phyloP scores from a whole-genome alignment of 2,329 filamentous ascomycete genomes.

The Nannizziopsis barbatae region DNA sequence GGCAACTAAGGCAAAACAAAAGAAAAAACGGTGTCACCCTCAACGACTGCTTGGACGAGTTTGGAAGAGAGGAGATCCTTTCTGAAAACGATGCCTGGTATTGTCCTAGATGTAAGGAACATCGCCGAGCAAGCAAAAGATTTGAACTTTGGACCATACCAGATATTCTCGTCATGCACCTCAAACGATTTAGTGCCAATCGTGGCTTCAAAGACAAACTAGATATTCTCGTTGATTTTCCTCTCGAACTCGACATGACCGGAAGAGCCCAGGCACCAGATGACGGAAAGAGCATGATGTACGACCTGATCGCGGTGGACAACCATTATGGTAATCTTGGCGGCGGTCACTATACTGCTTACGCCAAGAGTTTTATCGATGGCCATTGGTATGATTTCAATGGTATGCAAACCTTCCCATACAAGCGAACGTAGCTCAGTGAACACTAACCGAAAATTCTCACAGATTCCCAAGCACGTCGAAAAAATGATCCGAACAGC shows the following conservation, averaged over 20 bases:
- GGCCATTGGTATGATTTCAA: slow-evolving; percentile 94
- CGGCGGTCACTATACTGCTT: slow-evolving; percentile 92
- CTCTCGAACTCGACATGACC: slow-evolving; percentile 72
- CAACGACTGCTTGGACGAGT: slow-evolving; percentile 86
- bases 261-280: slow-evolving; percentile 68
- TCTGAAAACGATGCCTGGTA: slow-evolving; percentile 98
- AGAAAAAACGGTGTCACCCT: slow-evolving; percentile 67
- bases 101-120: slow-evolving; percentile 89
- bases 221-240: slow-evolving; percentile 83
- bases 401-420: slow-evolving; percentile 46
- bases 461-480: slow-evolving; percentile 62
- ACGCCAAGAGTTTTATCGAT: slow-evolving; percentile 83
- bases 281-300: slow-evolving; percentile 69
- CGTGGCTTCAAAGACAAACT: slow-evolving; percentile 79
- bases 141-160: slow-evolving; percentile 95
- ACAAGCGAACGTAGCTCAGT: background rate
- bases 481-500: slow-evolving; percentile 47
- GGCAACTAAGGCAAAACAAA: slow-evolving; percentile 52
- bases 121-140: slow-evolving; percentile 85
- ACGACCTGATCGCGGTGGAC: slow-evolving; percentile 91
- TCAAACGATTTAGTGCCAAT: slow-evolving; percentile 88
- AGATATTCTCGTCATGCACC: slow-evolving; percentile 85
- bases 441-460: slow-evolving; percentile 31
- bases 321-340: slow-evolving; percentile 90
- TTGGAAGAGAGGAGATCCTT: slow-evolving; percentile 83